These are phyloP conservation scores for Paraconiothyrium sp. DNA, from an alignment of 2,329 filamentous ascomycete species.

Conservation along the genomic window DNA sequence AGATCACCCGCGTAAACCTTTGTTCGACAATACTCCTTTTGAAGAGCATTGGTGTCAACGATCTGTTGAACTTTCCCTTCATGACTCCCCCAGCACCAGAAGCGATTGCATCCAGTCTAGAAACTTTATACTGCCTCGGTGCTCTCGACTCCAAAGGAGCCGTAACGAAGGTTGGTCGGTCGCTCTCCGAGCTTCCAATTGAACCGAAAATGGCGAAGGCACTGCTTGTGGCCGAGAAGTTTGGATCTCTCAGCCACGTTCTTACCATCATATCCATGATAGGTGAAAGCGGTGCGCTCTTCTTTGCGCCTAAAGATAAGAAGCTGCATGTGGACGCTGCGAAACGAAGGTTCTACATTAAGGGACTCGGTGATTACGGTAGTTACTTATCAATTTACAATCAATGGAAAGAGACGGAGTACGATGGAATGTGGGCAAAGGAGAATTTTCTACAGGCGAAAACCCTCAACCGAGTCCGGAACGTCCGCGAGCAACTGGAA, in stretches of 20 bases:
- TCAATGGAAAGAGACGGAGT: slow-evolving; percentile 94
- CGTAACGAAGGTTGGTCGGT: slow-evolving; percentile 87
- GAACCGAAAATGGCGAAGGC: slow-evolving; percentile 92
- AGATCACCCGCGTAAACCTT: slow-evolving; percentile 91
- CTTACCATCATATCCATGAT: slow-evolving; percentile 95
- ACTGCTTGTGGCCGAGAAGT: slow-evolving; percentile 86
- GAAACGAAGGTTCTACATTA: slow-evolving; percentile 85
- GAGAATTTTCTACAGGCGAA: slow-evolving; percentile 96
- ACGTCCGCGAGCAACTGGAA: slow-evolving; percentile 90
- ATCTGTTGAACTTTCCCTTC: slow-evolving; percentile 93
- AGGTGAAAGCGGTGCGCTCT: slow-evolving; percentile 85
- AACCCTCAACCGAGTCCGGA: slow-evolving; percentile 85
- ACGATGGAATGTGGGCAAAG: slow-evolving; percentile 83
- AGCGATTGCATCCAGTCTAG: slow-evolving; percentile 85
- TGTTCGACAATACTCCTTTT: slow-evolving; percentile 84
- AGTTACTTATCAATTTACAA: slow-evolving; percentile 88
- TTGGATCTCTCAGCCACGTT: slow-evolving; percentile 93
- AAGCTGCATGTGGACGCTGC: slow-evolving; percentile 95
- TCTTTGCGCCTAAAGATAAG: slow-evolving; percentile 96
- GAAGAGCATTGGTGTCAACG: slow-evolving; percentile 90
- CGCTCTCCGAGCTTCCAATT: slow-evolving; percentile 95
- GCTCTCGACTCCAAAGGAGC: slow-evolving; percentile 89
- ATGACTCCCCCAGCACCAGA: slow-evolving; percentile 93
- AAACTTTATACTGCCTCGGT: slow-evolving; percentile 90
- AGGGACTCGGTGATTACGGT: slow-evolving; percentile 88